Evolutionary conservation across 257 asterid genomes (phyloP).

Genomic region (Forsythia suspensa): DNA sequence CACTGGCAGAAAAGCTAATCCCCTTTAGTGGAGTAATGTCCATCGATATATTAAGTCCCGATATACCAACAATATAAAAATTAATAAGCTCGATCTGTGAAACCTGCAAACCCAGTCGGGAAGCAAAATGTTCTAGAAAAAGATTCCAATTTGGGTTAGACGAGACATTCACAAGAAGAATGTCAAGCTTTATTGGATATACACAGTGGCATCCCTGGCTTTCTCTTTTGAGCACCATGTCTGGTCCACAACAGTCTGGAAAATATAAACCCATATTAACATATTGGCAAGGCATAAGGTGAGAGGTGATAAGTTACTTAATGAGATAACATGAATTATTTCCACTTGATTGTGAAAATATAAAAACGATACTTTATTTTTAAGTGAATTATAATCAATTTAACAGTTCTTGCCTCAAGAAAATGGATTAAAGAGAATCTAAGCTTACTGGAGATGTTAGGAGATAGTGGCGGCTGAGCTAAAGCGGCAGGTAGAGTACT

Average conservation of each 20-base stretch:
- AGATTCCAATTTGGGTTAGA: conserved; percentile 77
- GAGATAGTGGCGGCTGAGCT: conserved; percentile 89
- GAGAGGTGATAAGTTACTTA: neutral
- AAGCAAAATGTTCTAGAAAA: conserved; percentile 76
- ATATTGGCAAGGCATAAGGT: neutral
- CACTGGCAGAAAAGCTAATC: conserved; percentile 63
- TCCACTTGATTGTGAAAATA: neutral
- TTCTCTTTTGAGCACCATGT: conserved; percentile 76
- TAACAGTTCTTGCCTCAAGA: conserved; percentile 5
- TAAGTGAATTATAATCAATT: neutral
- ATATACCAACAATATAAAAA: conserved; percentile 71
- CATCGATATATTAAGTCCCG: conserved; percentile 93
- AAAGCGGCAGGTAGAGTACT: conserved; percentile 63
- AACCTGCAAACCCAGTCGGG: conserved; percentile 59
- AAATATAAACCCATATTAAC: conserved; percentile 21
- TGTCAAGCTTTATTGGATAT: conserved; percentile 82
- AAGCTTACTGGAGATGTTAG: conserved; percentile 68
- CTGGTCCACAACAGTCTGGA: conserved; percentile 83
- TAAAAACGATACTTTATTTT: neutral
- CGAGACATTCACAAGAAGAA: conserved; percentile 82
- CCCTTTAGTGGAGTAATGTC: conserved; percentile 80
- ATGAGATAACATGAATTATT: neutral
- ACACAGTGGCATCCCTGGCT: conserved; percentile 82
- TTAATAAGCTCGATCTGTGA: conserved; percentile 92
- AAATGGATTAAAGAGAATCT: conserved; percentile 13